A percentile compares a stretch with the other conserved stretches of the same genome.
These are phyloP conservation scores for Neopestalotiopsis rosae DNA, from an alignment of 2,329 filamentous ascomycete species.

Conservation along the genomic window DNA sequence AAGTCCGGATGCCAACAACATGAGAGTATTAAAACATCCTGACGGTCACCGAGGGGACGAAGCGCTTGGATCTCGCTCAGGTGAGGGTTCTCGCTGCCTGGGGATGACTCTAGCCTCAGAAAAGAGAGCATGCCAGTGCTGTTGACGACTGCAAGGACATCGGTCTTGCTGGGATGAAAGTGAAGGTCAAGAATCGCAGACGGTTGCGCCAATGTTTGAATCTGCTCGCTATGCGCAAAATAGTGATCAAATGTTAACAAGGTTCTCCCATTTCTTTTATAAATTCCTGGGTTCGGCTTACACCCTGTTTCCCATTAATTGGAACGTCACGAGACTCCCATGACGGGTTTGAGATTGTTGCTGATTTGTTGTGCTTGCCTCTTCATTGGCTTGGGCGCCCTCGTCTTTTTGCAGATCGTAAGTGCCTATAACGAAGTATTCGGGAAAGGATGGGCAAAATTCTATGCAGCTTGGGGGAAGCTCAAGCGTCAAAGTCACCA, in stretches of 20 bases:
- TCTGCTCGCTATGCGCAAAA: conserved; percentile 48
- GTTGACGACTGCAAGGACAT: conserved; percentile 74
- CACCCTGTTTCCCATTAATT: conserved; percentile 41
- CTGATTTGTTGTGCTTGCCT: conserved; percentile 27
- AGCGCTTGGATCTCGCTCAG: conserved; percentile 48
- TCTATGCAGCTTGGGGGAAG: conserved; percentile 80
- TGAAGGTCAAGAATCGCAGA: conserved; percentile 86
- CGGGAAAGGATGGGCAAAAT: conserved; percentile 66
- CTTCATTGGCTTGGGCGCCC: conserved; percentile 26
- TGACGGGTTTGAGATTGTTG: conserved; percentile 66
- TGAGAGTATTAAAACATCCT: conserved; percentile 70
- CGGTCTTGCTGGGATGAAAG: conserved; percentile 65
- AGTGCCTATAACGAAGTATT: conserved; percentile 81
- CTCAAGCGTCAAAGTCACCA: conserved; percentile 60
- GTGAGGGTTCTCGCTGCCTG: conserved; percentile 18
- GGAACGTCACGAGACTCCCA: conserved; percentile 75
- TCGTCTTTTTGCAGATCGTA: conserved; percentile 71
- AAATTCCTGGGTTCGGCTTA: conserved; percentile 1
- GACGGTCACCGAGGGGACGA: conserved; percentile 54
- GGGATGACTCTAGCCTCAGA: conserved; percentile 53
- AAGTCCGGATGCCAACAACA: conserved; percentile 73
- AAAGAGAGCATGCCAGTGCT: conserved; percentile 76
- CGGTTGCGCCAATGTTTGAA: conserved; percentile 66
- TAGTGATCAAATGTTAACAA: not conserved
- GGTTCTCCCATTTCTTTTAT: too few species aligned